Evolutionary conservation across 108 stramenopile genomes (phyloP).

Genomic region (Cyclotella sp.): DNA sequence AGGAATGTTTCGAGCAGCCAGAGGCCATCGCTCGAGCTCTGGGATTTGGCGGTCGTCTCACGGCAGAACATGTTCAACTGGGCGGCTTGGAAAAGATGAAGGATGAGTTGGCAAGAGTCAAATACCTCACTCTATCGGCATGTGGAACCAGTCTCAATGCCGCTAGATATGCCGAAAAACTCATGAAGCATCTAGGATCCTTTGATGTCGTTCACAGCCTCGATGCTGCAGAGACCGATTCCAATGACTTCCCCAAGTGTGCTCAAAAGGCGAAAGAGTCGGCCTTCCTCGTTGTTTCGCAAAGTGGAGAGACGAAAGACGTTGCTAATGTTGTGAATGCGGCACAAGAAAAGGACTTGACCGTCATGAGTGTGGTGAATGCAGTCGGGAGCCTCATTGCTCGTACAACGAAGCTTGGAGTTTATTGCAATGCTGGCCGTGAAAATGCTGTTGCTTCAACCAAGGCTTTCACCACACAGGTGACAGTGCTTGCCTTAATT

Average conservation of each 20-base stretch:
- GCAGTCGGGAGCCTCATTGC: conserved; percentile 98
- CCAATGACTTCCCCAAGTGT: conserved; percentile 84
- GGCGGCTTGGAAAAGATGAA: conserved; percentile 89
- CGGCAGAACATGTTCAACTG: conserved; percentile 72
- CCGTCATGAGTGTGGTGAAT: conserved; percentile 94
- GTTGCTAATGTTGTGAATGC: conserved; percentile 88
- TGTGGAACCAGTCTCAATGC: conserved; percentile 97
- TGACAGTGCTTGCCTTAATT: conserved; percentile 94
- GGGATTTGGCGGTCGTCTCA: conserved; percentile 89
- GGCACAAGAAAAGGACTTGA: conserved; percentile 86
- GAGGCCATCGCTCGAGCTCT: conserved; percentile 88
- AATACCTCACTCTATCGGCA: conserved; percentile 88
- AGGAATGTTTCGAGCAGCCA: conserved; percentile 78
- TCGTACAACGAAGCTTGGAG: conserved; percentile 94
- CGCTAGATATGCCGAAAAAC: conserved; percentile 92
- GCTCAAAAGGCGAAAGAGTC: conserved; percentile 54
- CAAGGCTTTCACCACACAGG: conserved; percentile 99
- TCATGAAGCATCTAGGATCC: conserved; percentile 96
- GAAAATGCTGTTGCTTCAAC: conserved; percentile 99
- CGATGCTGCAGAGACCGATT: conserved; percentile 94
- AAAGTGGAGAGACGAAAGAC: conserved; percentile 99
- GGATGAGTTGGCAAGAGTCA: conserved; percentile 75
- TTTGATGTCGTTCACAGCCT: conserved; percentile 89
- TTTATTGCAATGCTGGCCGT: conserved; percentile 99
- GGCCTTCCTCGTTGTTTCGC: conserved; percentile 94